These are phyloP conservation scores for Agrostemma githago DNA, from an alignment of 148 eudicot genomes.

Conservation along the genomic window DNA sequence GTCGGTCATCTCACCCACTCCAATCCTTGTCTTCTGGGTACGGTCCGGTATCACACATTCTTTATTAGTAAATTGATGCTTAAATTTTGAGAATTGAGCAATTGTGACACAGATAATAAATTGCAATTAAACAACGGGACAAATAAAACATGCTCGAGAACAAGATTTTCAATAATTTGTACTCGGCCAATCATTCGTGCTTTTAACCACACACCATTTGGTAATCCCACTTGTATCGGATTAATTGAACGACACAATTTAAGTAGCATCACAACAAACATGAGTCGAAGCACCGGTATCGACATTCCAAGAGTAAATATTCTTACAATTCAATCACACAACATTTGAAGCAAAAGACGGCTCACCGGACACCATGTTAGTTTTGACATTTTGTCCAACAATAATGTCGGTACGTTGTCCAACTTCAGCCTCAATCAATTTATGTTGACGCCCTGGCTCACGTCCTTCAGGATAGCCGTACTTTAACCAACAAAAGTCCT, in stretches of 20 bases:
- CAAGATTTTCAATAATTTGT: too few species aligned
- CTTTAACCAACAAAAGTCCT: too few species aligned
- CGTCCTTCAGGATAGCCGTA: too few species aligned
- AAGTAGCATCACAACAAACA: background rate
- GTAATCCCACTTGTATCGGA: background rate
- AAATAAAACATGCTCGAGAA: too few species aligned
- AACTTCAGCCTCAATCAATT: too few species aligned
- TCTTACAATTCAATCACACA: background rate
- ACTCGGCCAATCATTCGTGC: background rate
- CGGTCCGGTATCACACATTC: background rate
- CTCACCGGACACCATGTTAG: background rate
- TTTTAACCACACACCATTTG: background rate
- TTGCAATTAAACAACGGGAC: background rate
- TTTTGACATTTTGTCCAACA: too few species aligned
- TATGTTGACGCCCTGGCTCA: too few species aligned
- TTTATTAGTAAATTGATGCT: too few species aligned
- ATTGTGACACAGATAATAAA: background rate
- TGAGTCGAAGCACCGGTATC: background rate
- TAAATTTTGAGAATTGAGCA: background rate
- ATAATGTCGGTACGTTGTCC: too few species aligned
- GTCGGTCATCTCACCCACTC: too few species aligned
- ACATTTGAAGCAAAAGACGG: background rate
- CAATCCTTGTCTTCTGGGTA: too few species aligned
- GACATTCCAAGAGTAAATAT: background rate
- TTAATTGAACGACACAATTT: background rate